Evolutionary conservation across 768 basidiomycete species (phyloP).

Genomic region (Artomyces pyxidatus): DNA sequence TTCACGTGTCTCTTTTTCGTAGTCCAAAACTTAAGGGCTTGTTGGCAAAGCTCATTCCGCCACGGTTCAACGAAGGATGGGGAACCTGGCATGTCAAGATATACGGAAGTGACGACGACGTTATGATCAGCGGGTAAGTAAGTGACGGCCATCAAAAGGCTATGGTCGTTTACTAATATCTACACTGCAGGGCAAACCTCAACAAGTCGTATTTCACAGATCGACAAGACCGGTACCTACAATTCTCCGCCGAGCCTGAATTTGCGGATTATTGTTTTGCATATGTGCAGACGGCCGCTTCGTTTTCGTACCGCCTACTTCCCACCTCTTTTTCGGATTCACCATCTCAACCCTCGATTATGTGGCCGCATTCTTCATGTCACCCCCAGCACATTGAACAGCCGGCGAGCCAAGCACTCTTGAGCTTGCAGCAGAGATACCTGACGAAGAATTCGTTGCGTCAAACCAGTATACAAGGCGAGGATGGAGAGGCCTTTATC

Average conservation of each 20-base stretch:
- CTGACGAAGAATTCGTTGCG: background rate
- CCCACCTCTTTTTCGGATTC: slow-evolving; percentile 22
- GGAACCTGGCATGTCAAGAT: slow-evolving; percentile 98
- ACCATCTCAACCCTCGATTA: slow-evolving; percentile 26
- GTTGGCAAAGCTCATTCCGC: slow-evolving; percentile 72
- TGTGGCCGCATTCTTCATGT: slow-evolving; percentile 58
- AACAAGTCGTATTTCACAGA: slow-evolving; percentile 91
- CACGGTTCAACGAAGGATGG: slow-evolving; percentile 96
- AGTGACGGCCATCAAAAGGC: slow-evolving; percentile 16
- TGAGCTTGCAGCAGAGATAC: slow-evolving; percentile 46
- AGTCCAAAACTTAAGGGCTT: slow-evolving; percentile 78
- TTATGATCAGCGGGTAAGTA: slow-evolving; percentile 87
- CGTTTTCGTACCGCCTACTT: slow-evolving; percentile 62
- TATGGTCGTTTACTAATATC: background rate
- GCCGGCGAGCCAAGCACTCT: slow-evolving; percentile 48
- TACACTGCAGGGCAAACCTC: slow-evolving; percentile 70
- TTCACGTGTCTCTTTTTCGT: slow-evolving; percentile 76
- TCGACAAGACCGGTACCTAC: slow-evolving; percentile 90
- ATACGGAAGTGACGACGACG: slow-evolving; percentile 87
- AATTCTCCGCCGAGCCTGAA: slow-evolving; percentile 49
- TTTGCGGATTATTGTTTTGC: slow-evolving; percentile 80
- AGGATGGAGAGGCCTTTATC: slow-evolving; percentile 44
- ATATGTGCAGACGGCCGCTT: slow-evolving; percentile 59
- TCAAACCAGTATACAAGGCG: slow-evolving; percentile 4
- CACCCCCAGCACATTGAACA: slow-evolving; percentile 66